Conservation (phyloP, 2,329 filamentous ascomycete species). For the Pseudocercospora cruenta region DNA sequence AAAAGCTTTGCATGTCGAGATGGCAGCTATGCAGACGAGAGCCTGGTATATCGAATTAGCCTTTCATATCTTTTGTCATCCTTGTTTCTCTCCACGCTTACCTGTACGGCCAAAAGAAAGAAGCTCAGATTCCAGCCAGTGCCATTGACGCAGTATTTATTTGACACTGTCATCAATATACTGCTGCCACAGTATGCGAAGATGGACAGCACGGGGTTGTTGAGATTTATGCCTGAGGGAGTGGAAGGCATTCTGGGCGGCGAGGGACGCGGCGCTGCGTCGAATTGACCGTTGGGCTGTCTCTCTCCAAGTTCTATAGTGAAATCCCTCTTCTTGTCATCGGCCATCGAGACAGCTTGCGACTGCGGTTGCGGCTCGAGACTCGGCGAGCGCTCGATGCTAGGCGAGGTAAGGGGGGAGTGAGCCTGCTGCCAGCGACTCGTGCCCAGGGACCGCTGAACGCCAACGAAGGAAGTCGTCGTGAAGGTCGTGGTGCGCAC, state of each 20-base stretch:
- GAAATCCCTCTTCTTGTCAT: slow-evolving; percentile 86
- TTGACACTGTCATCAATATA: slow-evolving; percentile 99
- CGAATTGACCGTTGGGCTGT: slow-evolving; percentile 53
- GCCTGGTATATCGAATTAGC: slow-evolving; percentile 60
- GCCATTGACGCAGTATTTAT: slow-evolving; percentile 97
- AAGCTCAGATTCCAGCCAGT: slow-evolving; percentile 94
- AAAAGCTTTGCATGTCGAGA: slow-evolving; percentile 77
- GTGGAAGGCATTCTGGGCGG: slow-evolving; percentile 55
- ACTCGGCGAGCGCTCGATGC: slow-evolving; percentile 4
- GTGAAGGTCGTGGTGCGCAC: slow-evolving; percentile 27
- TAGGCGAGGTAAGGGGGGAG: slow-evolving; percentile 29
- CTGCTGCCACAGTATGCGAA: slow-evolving; percentile 90
- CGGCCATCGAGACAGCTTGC: slow-evolving; percentile 63
- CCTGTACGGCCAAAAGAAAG: slow-evolving; percentile 90
- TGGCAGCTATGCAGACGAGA: slow-evolving; percentile 83
- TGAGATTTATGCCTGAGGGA: slow-evolving; percentile 47
- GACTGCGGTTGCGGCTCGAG: slow-evolving; percentile 11
- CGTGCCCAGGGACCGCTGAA: slow-evolving; percentile 31
- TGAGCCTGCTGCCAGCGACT: slow-evolving; percentile 26
- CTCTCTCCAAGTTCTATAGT: slow-evolving; percentile 70
- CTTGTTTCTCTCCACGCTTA: slow-evolving; percentile 51
- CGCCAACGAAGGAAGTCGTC: slow-evolving; percentile 39
- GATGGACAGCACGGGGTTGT: slow-evolving; percentile 79
- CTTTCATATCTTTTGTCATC: slow-evolving; percentile 10
- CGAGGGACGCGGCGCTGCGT: slow-evolving; percentile 30